Conservation (phyloP, 2,329 filamentous ascomycete species). For the Fusarium dlaminii region DNA sequence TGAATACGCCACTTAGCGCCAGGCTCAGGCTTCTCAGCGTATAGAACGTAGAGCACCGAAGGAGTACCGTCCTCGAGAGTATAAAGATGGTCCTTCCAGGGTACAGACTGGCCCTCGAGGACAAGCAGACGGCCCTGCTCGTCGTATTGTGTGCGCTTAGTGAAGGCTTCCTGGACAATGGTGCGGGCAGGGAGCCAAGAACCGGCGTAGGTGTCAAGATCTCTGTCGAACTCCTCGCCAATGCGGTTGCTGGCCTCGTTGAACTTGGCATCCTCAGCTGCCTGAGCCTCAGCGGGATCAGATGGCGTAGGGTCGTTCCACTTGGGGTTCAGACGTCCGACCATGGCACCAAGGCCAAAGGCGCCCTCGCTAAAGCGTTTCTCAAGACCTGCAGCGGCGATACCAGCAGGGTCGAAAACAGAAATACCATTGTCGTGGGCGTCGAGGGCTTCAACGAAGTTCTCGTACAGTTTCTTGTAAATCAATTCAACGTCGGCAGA, state of each 20-base stretch:
- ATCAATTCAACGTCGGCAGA: constrained; percentile 76
- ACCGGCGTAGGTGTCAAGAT: constrained; percentile 77
- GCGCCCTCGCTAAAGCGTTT: constrained; percentile 86
- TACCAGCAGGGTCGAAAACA: constrained; percentile 75
- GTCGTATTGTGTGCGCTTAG: constrained; percentile 73
- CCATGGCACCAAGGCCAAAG: constrained; percentile 85
- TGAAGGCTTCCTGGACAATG: constrained; percentile 80
- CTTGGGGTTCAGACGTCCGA: constrained; percentile 81
- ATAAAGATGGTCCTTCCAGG: constrained; percentile 98
- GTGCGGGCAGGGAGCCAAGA: constrained; percentile 90
- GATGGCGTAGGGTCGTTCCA: constrained; percentile 74
- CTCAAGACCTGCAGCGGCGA: constrained; percentile 76
- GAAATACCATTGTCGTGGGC: constrained; percentile 97
- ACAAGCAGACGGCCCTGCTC: constrained; percentile 82
- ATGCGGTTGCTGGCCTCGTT: constrained; percentile 80
- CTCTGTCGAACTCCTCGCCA: constrained; percentile 86
- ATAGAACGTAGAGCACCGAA: constrained; percentile 83
- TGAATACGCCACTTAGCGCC: constrained; percentile 93
- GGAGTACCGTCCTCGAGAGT: constrained; percentile 74
- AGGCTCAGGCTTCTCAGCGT: constrained; percentile 81
- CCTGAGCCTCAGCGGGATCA: constrained; percentile 67
- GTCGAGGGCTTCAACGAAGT: constrained; percentile 95
- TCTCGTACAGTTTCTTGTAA: constrained; percentile 89
- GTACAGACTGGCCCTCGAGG: constrained; percentile 78
- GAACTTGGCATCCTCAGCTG: constrained; percentile 84